Conservation (phyloP, 1,139 yeast species). For the Pneumocystis sp. region DNA sequence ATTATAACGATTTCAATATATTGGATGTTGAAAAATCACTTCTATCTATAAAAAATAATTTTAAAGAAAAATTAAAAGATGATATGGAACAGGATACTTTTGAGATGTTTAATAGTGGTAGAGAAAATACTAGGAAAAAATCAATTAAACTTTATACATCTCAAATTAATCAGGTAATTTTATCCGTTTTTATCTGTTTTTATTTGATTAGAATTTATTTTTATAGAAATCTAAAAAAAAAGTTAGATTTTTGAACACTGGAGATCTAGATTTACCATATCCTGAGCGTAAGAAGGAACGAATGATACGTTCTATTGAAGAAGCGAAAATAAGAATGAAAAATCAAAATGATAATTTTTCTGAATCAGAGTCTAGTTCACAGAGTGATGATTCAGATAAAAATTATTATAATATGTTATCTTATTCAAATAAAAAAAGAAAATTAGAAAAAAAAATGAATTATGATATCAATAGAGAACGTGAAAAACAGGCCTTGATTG, state of each 20-base stretch:
- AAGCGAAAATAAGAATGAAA: slow-evolving; percentile 52
- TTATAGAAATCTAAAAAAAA: not conserved
- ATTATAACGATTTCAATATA: not conserved
- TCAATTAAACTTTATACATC: slow-evolving; percentile 91
- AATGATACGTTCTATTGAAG: slow-evolving; percentile 71
- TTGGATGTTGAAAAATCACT: not conserved
- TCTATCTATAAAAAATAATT: slow-evolving; percentile 8
- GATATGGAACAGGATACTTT: slow-evolving; percentile 19
- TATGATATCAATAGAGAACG: slow-evolving; percentile 65
- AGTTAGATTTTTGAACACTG: slow-evolving; percentile 32
- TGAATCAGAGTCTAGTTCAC: not conserved
- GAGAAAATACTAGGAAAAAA: slow-evolving; percentile 65
- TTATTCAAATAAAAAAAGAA: slow-evolving; percentile 32
- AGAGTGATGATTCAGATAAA: slow-evolving; percentile 34
- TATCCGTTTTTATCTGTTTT: not conserved
- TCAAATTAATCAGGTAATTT: slow-evolving; percentile 56
- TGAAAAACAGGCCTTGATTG: slow-evolving; percentile 63
- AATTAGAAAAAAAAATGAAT: slow-evolving; percentile 47
- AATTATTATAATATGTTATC: slow-evolving; percentile 22
- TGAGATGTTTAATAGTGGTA: slow-evolving; percentile 74
- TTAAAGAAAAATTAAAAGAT: slow-evolving; percentile 12
- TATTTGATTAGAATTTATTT: not conserved
- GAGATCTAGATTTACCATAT: slow-evolving; percentile 89
- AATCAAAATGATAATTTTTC: slow-evolving; percentile 25
- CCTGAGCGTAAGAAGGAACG: slow-evolving; percentile 78